phyloP scores from a whole-genome alignment of 1,284 basidiomycete genomes.

The Cerrena zonata region DNA sequence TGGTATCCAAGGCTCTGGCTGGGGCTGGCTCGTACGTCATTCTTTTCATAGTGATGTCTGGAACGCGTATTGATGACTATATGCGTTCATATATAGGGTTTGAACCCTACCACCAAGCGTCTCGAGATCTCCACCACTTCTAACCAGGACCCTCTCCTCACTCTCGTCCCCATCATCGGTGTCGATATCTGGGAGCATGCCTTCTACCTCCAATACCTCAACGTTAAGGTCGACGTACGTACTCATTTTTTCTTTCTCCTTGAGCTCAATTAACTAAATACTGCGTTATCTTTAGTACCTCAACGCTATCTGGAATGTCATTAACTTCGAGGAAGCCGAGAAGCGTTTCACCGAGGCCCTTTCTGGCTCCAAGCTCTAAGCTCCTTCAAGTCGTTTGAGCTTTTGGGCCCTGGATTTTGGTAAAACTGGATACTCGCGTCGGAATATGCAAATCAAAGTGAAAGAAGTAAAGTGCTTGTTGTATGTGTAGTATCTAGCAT shows the following conservation, averaged over 20 bases:
- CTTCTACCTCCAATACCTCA: conserved; percentile 75
- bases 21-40: conserved; percentile 81
- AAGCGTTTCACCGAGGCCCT: conserved; percentile 52
- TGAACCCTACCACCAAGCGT: conserved; percentile 55
- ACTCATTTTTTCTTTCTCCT: conserved; percentile 3
- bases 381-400: too few species aligned
- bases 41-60: too few species aligned
- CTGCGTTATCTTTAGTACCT: conserved; percentile 51
- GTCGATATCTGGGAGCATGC: conserved; percentile 87
- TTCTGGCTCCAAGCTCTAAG: conserved; percentile 12
- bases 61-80: neutral
- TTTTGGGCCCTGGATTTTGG: too few species aligned
- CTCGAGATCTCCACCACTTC: conserved; percentile 76
- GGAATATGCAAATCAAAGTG: too few species aligned
- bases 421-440: too few species aligned
- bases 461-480: too few species aligned
- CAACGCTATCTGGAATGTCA: conserved; percentile 76
- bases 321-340: conserved; percentile 79
- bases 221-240: conserved; percentile 67
- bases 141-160: conserved; percentile 85
- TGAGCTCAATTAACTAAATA: too few species aligned
- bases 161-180: conserved; percentile 75
- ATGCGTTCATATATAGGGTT: conserved; percentile 39
- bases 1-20: conserved; percentile 85
- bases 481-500: too few species aligned